A percentile compares a stretch with the other conserved stretches of the same genome.
Conservation (phyloP, 2,329 filamentous ascomycete genomes). For the Canariomyces notabilis region DNA sequence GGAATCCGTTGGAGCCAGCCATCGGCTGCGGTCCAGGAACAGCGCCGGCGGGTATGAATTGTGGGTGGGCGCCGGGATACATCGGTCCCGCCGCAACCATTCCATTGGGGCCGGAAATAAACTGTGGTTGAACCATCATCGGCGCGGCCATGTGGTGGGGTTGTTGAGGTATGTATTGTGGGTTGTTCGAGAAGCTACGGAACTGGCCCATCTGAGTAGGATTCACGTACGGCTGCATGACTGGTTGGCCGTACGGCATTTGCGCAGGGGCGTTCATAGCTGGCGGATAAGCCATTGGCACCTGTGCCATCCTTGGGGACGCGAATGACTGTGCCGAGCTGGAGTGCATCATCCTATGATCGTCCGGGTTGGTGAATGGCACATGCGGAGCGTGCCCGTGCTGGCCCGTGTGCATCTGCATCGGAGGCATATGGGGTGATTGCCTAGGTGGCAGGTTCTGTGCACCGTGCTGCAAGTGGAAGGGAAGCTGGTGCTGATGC, state of each 20-base stretch:
- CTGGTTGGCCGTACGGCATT: conserved; percentile 65
- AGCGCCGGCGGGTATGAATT: conserved; percentile 56
- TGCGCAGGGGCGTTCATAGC: conserved; percentile 65
- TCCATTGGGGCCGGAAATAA: conserved; percentile 66
- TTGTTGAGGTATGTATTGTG: conserved; percentile 68
- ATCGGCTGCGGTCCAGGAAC: conserved; percentile 54
- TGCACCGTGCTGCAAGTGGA: conserved; percentile 71
- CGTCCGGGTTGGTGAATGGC: conserved; percentile 69
- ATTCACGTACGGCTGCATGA: conserved; percentile 66
- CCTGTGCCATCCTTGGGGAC: conserved; percentile 71
- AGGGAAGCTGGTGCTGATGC: conserved; percentile 78
- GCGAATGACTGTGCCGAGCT: conserved; percentile 80
- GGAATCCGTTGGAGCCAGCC: conserved; percentile 70
- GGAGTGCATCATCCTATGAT: conserved; percentile 83
- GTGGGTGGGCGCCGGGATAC: conserved; percentile 64
- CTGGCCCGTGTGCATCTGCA: conserved; percentile 70
- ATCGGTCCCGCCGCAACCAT: conserved; percentile 67
- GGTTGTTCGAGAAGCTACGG: conserved; percentile 65
- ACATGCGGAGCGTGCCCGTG: conserved; percentile 62
- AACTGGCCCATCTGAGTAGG: conserved; percentile 67
- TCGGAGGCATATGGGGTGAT: conserved; percentile 70
- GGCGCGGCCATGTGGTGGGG: conserved; percentile 65
- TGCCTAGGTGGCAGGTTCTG: conserved; percentile 63
- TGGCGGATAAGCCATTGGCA: conserved; percentile 63
- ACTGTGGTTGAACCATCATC: conserved; percentile 81